Evolutionary conservation across 495 filamentous ascomycete genomes (phyloP).

Genomic region (Neurospora sp.): DNA sequence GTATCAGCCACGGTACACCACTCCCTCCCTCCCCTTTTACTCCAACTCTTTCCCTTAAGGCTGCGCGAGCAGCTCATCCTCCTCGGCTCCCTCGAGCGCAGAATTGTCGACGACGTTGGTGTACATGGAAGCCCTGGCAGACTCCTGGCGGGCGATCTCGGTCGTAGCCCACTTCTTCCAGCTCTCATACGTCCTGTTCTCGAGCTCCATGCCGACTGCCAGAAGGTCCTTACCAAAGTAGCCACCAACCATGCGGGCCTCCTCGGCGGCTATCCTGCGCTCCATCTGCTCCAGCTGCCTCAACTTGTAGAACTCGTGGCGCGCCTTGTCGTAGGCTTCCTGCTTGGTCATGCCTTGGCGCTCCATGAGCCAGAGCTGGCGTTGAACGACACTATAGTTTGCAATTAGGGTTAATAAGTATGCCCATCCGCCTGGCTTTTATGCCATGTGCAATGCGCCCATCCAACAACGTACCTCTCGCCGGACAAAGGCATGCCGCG

Average conservation of each 20-base stretch:
- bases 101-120: slow-evolving; percentile 10
- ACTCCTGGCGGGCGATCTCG: slow-evolving; percentile 30
- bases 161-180: slow-evolving; percentile 75
- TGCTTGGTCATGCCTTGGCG: slow-evolving; percentile 49
- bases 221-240: slow-evolving; percentile 67
- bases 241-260: slow-evolving; percentile 75
- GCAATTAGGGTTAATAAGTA: not conserved
- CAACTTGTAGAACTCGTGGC: slow-evolving; percentile 81
- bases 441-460: not conserved
- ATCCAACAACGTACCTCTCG: slow-evolving; percentile 53
- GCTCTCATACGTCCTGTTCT: slow-evolving; percentile 62
- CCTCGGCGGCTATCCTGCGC: slow-evolving; percentile 74
- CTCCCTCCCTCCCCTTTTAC: not conserved
- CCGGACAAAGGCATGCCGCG: slow-evolving; percentile 72
- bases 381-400: slow-evolving; percentile 71
- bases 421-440: not conserved
- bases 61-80: slow-evolving; percentile 3
- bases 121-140: slow-evolving; percentile 39
- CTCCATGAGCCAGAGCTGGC: slow-evolving; percentile 75
- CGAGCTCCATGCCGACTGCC: slow-evolving; percentile 71
- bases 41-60: not conserved
- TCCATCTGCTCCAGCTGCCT: slow-evolving; percentile 76
- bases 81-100: slow-evolving; percentile 2
- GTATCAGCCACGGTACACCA: not conserved
- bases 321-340: slow-evolving; percentile 75